Evolutionary conservation across 2,329 filamentous ascomycete species (phyloP), one percentile per base, ranked within the genome.

Genomic region (Teratosphaeria destructans): DNA sequence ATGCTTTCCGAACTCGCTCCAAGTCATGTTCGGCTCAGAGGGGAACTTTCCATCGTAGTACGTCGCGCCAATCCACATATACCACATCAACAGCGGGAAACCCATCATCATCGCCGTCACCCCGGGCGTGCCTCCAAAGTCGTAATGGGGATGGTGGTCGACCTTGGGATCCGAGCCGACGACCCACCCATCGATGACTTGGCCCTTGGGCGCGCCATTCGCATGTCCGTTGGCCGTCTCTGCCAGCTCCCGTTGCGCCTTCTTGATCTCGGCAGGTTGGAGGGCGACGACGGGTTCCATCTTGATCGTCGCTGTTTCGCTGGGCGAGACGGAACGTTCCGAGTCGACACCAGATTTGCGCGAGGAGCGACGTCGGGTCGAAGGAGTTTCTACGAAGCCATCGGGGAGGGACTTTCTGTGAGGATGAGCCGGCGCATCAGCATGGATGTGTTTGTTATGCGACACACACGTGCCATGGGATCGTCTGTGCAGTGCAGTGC

Each of bases 41-140:
- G 94, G 94, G 57, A 95, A 80, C 64, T 88, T 85, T 67, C 93
- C 93, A 71, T 90, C 79, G 77, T 96, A 99, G 77, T 93, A 96
- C 56, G 87, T 92, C 37, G 93, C 89, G 56, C 94, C 94, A 74
- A 95, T 86, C 92, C 92, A 97, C 92, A 99, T 96, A 78, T 96
- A 97, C 82, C 90, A 96, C 93, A 97, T 97, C 68, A 99, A 82
- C 43, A 86, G 63, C n/a, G 94, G 94, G 76, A 97, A 99, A 54
- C 88, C 85, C 63, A 91, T 81, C 90, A 97, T 97, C 84, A 96
- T 91, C 66, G 83, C 79, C 16, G 82, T 76, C 52, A 92, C 87
- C 59, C 94, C 93, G n/a, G 82, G 72, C 3, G 89, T 86, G 60
- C 94, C 94, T 64, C 93, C 93, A 71, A 97, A 99, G 72, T 99